A percentile compares a stretch with the other conserved stretches of the same genome.
Evolutionary conservation across 805 yeast species (phyloP).

Genomic region (Candida stauntonica): DNA sequence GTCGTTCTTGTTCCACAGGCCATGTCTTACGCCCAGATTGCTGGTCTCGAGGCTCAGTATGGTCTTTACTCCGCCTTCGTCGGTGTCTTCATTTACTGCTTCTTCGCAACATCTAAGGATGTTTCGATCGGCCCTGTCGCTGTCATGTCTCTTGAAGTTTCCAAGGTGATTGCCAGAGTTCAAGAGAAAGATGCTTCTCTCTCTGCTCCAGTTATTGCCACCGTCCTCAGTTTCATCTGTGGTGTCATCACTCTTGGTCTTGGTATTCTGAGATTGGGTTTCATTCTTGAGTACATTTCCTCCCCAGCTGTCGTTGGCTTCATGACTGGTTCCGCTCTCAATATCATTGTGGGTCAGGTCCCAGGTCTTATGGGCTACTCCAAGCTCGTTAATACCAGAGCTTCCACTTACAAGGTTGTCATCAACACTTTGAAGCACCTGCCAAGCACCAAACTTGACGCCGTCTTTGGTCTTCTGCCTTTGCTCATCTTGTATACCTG

Average conservation of each 20-base stretch:
- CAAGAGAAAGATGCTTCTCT: slow-evolving; percentile 44
- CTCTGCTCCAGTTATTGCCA: slow-evolving; percentile 71
- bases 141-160: slow-evolving; percentile 85
- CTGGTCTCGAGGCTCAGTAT: slow-evolving; percentile 74
- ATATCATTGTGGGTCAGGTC: slow-evolving; percentile 78
- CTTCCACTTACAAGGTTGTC: slow-evolving; percentile 62
- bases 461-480: slow-evolving; percentile 83
- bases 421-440: slow-evolving; percentile 69
- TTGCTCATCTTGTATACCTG: slow-evolving; percentile 67
- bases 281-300: slow-evolving; percentile 83
- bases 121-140: slow-evolving; percentile 97
- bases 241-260: slow-evolving; percentile 82
- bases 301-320: slow-evolving; percentile 91
- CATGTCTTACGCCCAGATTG: slow-evolving; percentile 91
- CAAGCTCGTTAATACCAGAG: slow-evolving; percentile 65
- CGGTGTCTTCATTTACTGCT: slow-evolving; percentile 83
- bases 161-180: slow-evolving; percentile 69
- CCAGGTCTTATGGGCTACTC: slow-evolving; percentile 80
- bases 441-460: slow-evolving; percentile 66
- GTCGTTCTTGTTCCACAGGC: slow-evolving; percentile 91
- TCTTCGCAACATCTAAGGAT: slow-evolving; percentile 93
- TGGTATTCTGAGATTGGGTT: slow-evolving; percentile 81
- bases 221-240: slow-evolving; percentile 72
- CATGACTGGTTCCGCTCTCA: slow-evolving; percentile 92
- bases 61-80: slow-evolving; percentile 90